Base-by-base conservation (phyloP, 2,329 filamentous ascomycete species). In the Eurotiales sp. region DNA sequence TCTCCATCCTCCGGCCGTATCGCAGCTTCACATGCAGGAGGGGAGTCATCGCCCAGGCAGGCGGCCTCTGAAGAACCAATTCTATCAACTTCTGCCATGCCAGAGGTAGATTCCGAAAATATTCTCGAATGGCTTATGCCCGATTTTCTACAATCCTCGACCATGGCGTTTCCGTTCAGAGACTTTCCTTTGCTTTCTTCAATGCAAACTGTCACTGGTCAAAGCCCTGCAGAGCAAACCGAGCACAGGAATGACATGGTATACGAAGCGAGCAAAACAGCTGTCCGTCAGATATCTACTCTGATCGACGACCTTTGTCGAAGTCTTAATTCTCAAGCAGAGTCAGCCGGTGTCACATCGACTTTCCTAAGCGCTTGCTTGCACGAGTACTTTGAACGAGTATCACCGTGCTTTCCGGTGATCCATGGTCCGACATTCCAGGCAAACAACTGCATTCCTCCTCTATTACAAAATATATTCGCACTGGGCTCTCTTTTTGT, bases 361-460 rank as follows among this genome's bases (percentile, higher is more conserved):
- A 69, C 73, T 17, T 75, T 76, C 32, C 61, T 76, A 7, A 72
- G 75, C 48, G 70, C 72, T 55, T 74, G 72, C 55, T 57, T 76
- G 14, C 73, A 76, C 52, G 74, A 75, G 71, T 76, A 75, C 58
- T 76, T 75, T 50, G 65, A 65, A 12, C 66, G 71, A 14, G 74
- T 76, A 52, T 73, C 74, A 22, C 72, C 72, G 3, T 74, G 71
- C 1, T 75, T 75, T 49, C 72, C 72, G 4, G 62, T 75, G n/a
- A 56, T 75, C 14, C 72, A 75, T 58, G 63, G 68, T 52, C 65
- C 71, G 27, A 75, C 72, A 0, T 75, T 75, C 22, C 64, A 74
- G 1, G 74, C 74, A 48, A 63, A 68, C 39, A 72, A 75, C 53
- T 74, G 70, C 55, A 69, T 69, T 1, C 71, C 74, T 50, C 65